Evolutionary conservation across 805 yeast species (phyloP).

Genomic region (Barnettozyma vustinii): DNA sequence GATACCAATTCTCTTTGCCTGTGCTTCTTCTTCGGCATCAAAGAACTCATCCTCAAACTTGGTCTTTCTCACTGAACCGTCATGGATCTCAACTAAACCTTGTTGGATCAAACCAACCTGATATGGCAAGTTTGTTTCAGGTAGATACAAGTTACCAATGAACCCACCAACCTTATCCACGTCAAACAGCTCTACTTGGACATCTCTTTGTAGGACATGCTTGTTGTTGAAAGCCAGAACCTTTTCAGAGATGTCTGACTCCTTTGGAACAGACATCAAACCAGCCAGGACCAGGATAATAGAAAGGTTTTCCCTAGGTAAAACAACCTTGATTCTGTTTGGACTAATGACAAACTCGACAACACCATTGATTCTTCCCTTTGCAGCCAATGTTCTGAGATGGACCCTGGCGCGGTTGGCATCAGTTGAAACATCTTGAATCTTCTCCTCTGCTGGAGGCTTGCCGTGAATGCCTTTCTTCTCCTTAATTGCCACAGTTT

Average conservation of each 20-base stretch:
- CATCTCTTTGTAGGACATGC: conserved; percentile 64
- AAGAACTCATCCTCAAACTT: conserved; percentile 48
- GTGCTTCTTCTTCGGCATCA: conserved; percentile 62
- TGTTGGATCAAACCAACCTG: conserved; percentile 52
- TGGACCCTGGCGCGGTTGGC: conserved; percentile 68
- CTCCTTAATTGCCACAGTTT: conserved; percentile 48
- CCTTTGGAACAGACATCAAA: conserved; percentile 39
- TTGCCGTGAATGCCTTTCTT: conserved; percentile 62
- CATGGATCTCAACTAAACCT: conserved; percentile 65
- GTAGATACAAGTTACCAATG: conserved; percentile 60
- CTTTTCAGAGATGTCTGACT: conserved; percentile 35
- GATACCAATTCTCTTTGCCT: conserved; percentile 47
- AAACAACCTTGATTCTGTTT: conserved; percentile 56
- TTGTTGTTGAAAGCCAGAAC: conserved; percentile 51
- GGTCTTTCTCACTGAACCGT: conserved; percentile 54
- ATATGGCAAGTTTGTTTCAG: conserved; percentile 46
- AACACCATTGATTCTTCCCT: conserved; percentile 57
- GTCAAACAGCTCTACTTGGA: conserved; percentile 60
- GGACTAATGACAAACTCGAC: conserved; percentile 71
- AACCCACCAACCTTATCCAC: conserved; percentile 79
- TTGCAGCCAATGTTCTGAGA: conserved; percentile 61
- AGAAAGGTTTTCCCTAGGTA: conserved; percentile 68
- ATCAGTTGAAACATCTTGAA: conserved; percentile 77
- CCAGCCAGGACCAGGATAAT: conserved; percentile 76
- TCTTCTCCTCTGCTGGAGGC: conserved; percentile 50